phyloP scores from a whole-genome alignment of 164 flowering plant species.

The Nymphaea thermarum region DNA sequence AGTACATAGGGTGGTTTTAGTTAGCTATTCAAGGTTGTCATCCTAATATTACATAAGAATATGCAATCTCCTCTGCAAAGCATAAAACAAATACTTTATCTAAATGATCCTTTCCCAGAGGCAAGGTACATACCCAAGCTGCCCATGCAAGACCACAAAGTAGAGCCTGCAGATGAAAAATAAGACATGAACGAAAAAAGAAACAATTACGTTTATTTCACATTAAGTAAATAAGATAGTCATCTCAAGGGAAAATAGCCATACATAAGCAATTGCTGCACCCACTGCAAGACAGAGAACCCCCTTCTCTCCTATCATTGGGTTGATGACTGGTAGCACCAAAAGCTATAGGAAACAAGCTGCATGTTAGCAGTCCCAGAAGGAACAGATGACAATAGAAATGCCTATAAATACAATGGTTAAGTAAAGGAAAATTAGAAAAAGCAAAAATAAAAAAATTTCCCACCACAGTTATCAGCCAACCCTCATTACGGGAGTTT shows the following conservation, averaged over 20 bases:
- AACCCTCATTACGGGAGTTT: background rate
- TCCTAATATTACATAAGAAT: background rate
- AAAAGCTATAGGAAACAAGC: constrained; percentile 33
- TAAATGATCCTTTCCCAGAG: background rate
- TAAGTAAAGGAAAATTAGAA: background rate
- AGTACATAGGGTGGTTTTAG: too few relatives aligned
- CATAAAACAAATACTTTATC: background rate
- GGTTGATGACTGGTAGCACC: constrained; percentile 71
- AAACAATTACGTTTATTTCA: background rate
- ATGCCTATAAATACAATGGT: background rate
- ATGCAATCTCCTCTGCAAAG: background rate
- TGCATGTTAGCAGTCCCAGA: background rate
- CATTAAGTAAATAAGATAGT: background rate
- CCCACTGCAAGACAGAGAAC: constrained; percentile 47
- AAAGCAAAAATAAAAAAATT: background rate
- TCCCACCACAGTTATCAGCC: background rate
- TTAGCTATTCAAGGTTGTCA: background rate
- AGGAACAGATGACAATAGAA: background rate
- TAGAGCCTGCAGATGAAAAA: constrained; percentile 36
- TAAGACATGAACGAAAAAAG: background rate
- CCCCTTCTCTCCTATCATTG: constrained; percentile 59
- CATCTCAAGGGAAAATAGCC: constrained; percentile 9
- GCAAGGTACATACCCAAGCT: constrained; percentile 55
- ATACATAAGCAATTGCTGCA: constrained; percentile 69
- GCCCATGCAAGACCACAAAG: constrained; percentile 90